Conservation (phyloP, 106 monocot genomes). For the Allium cepa region DNA sequence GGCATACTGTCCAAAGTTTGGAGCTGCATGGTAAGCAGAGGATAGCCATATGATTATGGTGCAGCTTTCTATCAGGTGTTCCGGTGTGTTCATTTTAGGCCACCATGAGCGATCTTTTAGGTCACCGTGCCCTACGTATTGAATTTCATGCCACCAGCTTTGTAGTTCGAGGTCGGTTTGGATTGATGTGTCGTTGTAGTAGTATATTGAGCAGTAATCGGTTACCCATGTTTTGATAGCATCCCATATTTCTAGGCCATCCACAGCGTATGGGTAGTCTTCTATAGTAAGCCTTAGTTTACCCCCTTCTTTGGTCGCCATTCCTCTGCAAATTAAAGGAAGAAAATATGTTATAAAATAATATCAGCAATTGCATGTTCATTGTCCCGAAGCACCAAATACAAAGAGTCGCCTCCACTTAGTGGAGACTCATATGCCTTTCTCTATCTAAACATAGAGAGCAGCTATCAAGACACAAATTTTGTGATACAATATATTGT, state of each 20-base stretch:
- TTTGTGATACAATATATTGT: too few relatives aligned
- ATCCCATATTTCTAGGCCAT: slow-evolving; percentile 71
- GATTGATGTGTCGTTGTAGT: slow-evolving; percentile 22
- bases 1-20: slow-evolving; percentile 80
- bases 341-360: too few relatives aligned
- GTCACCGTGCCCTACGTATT: slow-evolving; percentile 73
- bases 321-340: slow-evolving; percentile 29
- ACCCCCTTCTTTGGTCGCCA: slow-evolving; percentile 30
- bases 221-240: slow-evolving; percentile 63
- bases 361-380: too few relatives aligned
- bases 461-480: too few relatives aligned
- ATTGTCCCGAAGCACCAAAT: too few relatives aligned
- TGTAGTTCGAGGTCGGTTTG: slow-evolving; percentile 35
- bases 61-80: slow-evolving; percentile 24
- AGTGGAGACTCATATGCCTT: too few relatives aligned
- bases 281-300: slow-evolving; percentile 39
- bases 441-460: too few relatives aligned
- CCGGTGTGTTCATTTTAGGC: slow-evolving; percentile 35
- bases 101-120: slow-evolving; percentile 72
- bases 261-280: slow-evolving; percentile 62
- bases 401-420: too few relatives aligned
- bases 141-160: slow-evolving; percentile 63
- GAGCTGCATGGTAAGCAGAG: slow-evolving; percentile 76
- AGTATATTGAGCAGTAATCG: slow-evolving; percentile 67
- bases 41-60: slow-evolving; percentile 76